phyloP scores from a whole-genome alignment of 257 asterid genomes.

The Capsicum rhomboideum region DNA sequence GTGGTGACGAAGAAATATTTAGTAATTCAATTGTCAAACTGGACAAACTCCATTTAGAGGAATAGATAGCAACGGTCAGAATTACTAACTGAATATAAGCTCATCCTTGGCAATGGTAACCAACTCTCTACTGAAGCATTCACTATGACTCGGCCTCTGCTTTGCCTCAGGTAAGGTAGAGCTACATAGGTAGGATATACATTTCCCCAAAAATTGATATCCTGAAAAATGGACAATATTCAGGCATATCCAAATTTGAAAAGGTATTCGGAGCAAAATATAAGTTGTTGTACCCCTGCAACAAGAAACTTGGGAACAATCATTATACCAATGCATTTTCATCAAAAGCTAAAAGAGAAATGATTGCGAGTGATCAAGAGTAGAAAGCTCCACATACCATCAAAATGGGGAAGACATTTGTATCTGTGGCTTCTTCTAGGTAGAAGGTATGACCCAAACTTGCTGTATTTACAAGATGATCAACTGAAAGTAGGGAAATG shows the following conservation, averaged over 20 bases:
- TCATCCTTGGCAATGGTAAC: conserved; percentile 95
- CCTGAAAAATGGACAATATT: conserved; percentile 31
- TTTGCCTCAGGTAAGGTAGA: conserved; percentile 66
- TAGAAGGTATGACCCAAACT: conserved; percentile 86
- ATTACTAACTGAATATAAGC: conserved; percentile 70
- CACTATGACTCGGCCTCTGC: conserved; percentile 62
- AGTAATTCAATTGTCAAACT: not conserved
- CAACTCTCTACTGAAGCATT: conserved; percentile 88
- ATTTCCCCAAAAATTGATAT: conserved; percentile 94
- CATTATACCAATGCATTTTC: not conserved
- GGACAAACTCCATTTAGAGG: not conserved
- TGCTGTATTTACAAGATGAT: conserved; percentile 87
- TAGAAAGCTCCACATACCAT: conserved; percentile 37
- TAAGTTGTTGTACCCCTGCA: not conserved
- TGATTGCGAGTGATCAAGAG: not conserved
- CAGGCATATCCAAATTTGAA: not conserved
- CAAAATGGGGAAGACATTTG: conserved; percentile 63
- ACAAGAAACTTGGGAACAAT: not conserved
- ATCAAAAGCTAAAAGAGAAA: not conserved
- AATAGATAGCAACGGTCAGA: not conserved
- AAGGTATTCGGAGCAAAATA: not conserved
- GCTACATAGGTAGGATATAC: conserved; percentile 90
- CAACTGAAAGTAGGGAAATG: conserved; percentile 40
- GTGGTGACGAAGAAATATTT: not conserved
- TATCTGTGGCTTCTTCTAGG: conserved; percentile 90